These are phyloP conservation scores for Scorias spongiosa DNA, from an alignment of 2,329 filamentous ascomycete genomes.

Conservation along the genomic window DNA sequence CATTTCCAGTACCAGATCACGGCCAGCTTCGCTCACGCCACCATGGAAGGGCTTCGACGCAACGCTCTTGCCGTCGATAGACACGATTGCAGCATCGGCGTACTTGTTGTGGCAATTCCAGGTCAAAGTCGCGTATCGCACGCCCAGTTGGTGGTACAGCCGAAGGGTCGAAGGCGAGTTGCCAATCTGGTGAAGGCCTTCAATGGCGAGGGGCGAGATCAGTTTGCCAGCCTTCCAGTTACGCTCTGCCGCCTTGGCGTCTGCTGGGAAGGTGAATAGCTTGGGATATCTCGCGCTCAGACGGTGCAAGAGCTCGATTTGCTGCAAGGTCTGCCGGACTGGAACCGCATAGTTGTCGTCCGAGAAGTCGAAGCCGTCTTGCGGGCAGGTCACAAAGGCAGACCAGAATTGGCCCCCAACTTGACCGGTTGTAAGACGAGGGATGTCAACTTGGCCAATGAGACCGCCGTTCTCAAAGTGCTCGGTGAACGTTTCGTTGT, in stretches of 20 bases:
- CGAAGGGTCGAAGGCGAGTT: slow-evolving; percentile 67
- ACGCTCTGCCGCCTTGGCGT: slow-evolving; percentile 44
- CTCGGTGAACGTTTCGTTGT: slow-evolving; percentile 49
- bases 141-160: slow-evolving; percentile 60
- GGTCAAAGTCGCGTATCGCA: slow-evolving; percentile 75
- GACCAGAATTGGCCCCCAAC: slow-evolving; percentile 89
- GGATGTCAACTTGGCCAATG: slow-evolving; percentile 59
- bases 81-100: slow-evolving; percentile 63
- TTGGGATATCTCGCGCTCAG: slow-evolving; percentile 49
- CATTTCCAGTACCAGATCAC: slow-evolving; percentile 66
- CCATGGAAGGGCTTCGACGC: slow-evolving; percentile 44
- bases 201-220: slow-evolving; percentile 65
- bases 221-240: slow-evolving; percentile 37
- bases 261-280: slow-evolving; percentile 50
- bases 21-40: slow-evolving; percentile 59
- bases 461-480: slow-evolving; percentile 59
- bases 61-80: slow-evolving; percentile 21
- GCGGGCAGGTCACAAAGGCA: slow-evolving; percentile 65
- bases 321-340: slow-evolving; percentile 53
- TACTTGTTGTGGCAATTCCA: slow-evolving; percentile 90
- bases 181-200: slow-evolving; percentile 86
- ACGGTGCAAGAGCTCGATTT: slow-evolving; percentile 58
- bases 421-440: slow-evolving; percentile 53
- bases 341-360: slow-evolving; percentile 53
- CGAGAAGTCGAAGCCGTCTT: slow-evolving; percentile 56